A percentile compares a stretch with the other conserved stretches of the same genome.
phyloP scores from a whole-genome alignment of 1,139 yeast genomes.

The Suhomyces anneliseae region DNA sequence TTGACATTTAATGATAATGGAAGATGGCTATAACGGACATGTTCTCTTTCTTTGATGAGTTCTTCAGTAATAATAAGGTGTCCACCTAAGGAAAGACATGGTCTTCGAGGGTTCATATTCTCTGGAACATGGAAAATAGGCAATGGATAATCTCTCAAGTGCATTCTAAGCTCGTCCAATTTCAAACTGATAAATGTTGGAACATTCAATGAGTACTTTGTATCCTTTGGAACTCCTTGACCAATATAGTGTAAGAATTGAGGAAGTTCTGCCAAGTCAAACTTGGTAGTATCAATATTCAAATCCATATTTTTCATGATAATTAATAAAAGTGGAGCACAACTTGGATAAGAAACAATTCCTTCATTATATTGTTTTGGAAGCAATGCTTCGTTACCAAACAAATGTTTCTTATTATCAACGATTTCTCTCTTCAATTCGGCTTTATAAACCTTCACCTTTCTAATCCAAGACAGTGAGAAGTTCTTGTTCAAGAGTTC shows the following conservation, averaged over 20 bases:
- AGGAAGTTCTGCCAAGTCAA: constrained; percentile 53
- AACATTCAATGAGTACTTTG: constrained; percentile 63
- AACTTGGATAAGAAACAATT: constrained; percentile 56
- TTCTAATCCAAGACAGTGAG: constrained; percentile 46
- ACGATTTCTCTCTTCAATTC: constrained; percentile 48
- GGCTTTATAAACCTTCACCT: constrained; percentile 48
- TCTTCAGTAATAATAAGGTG: constrained; percentile 51
- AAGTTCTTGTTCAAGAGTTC: constrained; percentile 16
- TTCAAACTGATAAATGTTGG: constrained; percentile 58
- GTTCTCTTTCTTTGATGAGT: constrained; percentile 37
- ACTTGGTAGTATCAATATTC: constrained; percentile 53
- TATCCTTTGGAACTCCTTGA: constrained; percentile 75
- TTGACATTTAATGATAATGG: constrained; percentile 52
- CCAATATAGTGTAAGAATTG: constrained; percentile 70
- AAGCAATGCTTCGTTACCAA: constrained; percentile 42
- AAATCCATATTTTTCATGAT: constrained; percentile 60
- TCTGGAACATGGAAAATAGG: constrained; percentile 50
- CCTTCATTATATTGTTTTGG: constrained; percentile 50
- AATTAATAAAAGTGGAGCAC: constrained; percentile 66
- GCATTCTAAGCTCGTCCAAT: constrained; percentile 53
- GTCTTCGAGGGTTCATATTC: constrained; percentile 15
- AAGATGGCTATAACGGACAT: constrained; percentile 60
- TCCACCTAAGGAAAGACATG: constrained; percentile 42
- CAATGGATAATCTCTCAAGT: constrained; percentile 67
- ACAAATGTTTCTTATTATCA: constrained; percentile 52